Evolutionary conservation across 2,329 filamentous ascomycete species (phyloP).

Genomic region (Exophiala sp.): DNA sequence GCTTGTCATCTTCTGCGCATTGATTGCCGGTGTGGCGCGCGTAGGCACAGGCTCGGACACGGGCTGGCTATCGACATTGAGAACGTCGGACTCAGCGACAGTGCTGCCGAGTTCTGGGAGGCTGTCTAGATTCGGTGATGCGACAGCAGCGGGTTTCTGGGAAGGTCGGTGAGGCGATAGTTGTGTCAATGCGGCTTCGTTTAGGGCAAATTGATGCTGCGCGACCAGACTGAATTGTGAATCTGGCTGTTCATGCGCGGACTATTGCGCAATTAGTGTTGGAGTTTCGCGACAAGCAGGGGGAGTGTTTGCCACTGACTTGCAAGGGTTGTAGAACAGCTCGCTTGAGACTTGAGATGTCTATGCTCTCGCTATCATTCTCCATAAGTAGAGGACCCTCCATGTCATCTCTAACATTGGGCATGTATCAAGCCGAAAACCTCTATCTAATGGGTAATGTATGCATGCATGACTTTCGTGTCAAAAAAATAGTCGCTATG

Average conservation of each 20-base stretch:
- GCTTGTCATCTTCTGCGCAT: conserved; percentile 33
- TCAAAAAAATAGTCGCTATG: no score
- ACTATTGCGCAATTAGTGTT: conserved; percentile 22
- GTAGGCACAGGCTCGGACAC: conserved; percentile 1
- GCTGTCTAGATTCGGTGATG: conserved; percentile 2
- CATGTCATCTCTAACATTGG: background rate
- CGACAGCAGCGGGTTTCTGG: background rate
- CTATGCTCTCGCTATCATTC: conserved; percentile 19
- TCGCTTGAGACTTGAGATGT: conserved; percentile 15
- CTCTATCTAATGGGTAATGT: no score
- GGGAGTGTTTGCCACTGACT: conserved; percentile 9
- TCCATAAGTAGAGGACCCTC: conserved; percentile 12
- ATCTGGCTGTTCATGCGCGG: conserved; percentile 11
- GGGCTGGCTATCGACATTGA: conserved; percentile 13
- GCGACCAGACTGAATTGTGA: conserved; percentile 8
- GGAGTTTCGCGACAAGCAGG: background rate
- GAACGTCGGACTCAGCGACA: conserved; percentile 24
- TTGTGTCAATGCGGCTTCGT: conserved; percentile 5
- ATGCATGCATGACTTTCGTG: no score
- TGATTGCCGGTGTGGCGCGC: background rate
- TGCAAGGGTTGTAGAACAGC: conserved; percentile 6
- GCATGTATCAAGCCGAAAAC: no score
- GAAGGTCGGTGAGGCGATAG: background rate
- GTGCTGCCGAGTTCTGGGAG: conserved; percentile 24
- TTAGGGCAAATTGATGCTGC: conserved; percentile 2